These are phyloP conservation scores for Daedalea quercina DNA, from an alignment of 768 basidiomycete species.

Conservation along the genomic window DNA sequence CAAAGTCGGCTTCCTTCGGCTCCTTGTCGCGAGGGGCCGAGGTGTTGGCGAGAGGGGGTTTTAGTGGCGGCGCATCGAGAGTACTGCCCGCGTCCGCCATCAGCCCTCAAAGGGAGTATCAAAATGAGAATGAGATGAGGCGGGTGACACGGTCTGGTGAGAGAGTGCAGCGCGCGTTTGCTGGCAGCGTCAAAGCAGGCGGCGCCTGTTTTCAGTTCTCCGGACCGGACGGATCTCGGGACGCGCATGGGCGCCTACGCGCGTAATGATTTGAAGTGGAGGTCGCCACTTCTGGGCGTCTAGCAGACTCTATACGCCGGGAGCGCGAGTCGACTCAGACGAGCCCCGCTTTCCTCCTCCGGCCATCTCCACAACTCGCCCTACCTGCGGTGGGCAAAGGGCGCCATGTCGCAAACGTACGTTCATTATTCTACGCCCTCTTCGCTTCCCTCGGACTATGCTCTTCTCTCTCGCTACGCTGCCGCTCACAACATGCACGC, in stretches of 20 bases:
- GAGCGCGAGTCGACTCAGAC: too few relatives aligned
- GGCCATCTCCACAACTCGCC: neutral
- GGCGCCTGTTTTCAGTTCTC: too few relatives aligned
- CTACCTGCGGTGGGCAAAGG: neutral
- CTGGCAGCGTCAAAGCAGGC: too few relatives aligned
- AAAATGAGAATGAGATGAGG: neutral
- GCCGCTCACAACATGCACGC: slow-evolving; percentile 16
- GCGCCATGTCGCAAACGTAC: slow-evolving; percentile 34
- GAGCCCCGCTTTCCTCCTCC: too few relatives aligned
- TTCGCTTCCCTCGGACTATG: slow-evolving; percentile 62
- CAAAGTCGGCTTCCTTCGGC: slow-evolving; percentile 40
- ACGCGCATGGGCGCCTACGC: too few relatives aligned
- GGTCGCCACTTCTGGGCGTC: too few relatives aligned
- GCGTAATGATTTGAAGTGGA: too few relatives aligned
- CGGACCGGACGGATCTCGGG: too few relatives aligned
- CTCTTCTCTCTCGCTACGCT: slow-evolving; percentile 48
- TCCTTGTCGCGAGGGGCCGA: slow-evolving; percentile 51
- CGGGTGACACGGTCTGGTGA: too few relatives aligned
- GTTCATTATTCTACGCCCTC: slow-evolving; percentile 43
- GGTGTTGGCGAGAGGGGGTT: slow-evolving; percentile 48
- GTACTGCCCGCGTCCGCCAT: slow-evolving; percentile 19
- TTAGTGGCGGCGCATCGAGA: slow-evolving; percentile 22
- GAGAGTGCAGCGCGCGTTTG: too few relatives aligned
- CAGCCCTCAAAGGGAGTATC: too few relatives aligned
- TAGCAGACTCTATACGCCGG: too few relatives aligned